Evolutionary conservation across 2,329 filamentous ascomycete genomes (phyloP), one percentile per base, ranked within the genome.

Genomic region (Xenoacremonium recifei): DNA sequence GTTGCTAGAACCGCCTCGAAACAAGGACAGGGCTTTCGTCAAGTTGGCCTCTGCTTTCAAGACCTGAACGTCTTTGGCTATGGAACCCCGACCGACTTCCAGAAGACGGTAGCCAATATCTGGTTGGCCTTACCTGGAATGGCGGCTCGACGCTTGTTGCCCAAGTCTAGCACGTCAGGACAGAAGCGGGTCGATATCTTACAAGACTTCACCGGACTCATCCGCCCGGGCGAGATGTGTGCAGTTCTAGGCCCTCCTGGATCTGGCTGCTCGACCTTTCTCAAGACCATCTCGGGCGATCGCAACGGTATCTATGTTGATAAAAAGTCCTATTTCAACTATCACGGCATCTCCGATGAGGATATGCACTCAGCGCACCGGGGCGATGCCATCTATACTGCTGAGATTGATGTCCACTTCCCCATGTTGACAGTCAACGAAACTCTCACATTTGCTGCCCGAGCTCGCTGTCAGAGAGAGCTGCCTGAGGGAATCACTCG

Each of bases 331-430:
- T 79, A 86, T 47, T 79, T 93, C 55, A 90, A 93, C 67, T 93
- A 92, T 60, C 84, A 91, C 61, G 77, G 82, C 45, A 75, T 87
- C 51, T 70, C 77, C 1, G 75, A 85, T 32, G 67, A 85, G 53
- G 77, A 87, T 58, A 90, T 92, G 85, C 78, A 85, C 62, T 79
- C 77, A 4, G 72, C 77, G 37, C 89, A 89, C 66, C 80, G 85
- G 16, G 87, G 88, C 42, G 87, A 92, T 65, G 85, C 85, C 44
- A 90, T 92, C 60, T 92, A 91, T 67, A 89, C 85, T 0, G 85
- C 86, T 42, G 87, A 91, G 64, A 84, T 87, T 21, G 88, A 92
- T 59, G 82, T 85, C 3, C 85, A 89, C 64, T 89, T 89, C 56
- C 84, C 85, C 4, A 77, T 82, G 64, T 68, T 91, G 52, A 82